These are phyloP conservation scores for Barnettozyma pratensis DNA, from an alignment of 805 yeast species.

Conservation along the genomic window DNA sequence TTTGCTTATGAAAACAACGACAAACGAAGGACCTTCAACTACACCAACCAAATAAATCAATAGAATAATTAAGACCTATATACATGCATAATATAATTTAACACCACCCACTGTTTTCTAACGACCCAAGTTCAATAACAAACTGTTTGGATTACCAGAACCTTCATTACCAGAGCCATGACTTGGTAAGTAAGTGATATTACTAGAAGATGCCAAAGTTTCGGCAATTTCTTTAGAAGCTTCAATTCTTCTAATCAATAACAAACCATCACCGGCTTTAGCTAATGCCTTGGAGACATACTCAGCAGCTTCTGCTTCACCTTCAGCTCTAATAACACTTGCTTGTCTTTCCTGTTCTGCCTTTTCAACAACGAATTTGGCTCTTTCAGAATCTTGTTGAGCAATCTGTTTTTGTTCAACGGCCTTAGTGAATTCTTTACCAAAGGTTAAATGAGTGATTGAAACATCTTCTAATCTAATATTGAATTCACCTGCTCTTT, in stretches of 20 bases:
- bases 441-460: slow-evolving; percentile 96
- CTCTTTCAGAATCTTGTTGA: slow-evolving; percentile 98
- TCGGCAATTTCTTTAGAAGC: slow-evolving; percentile 94
- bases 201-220: slow-evolving; percentile 76
- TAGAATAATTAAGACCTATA: slow-evolving; percentile 1
- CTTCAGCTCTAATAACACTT: slow-evolving; percentile 92
- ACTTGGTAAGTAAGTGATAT: slow-evolving; percentile 83
- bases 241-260: slow-evolving; percentile 90
- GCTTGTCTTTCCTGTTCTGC: slow-evolving; percentile 98
- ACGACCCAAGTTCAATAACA: slow-evolving; percentile 67
- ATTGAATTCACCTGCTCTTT: slow-evolving; percentile 82
- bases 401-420: slow-evolving; percentile 99
- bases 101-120: slow-evolving; percentile 21
- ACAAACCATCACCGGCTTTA: slow-evolving; percentile 93
- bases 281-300: slow-evolving; percentile 86
- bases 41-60: not conserved
- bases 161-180: slow-evolving; percentile 35
- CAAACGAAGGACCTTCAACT: too few relatives aligned
- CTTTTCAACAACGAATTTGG: slow-evolving; percentile 85
- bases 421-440: slow-evolving; percentile 94
- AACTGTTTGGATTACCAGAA: slow-evolving; percentile 39
- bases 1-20: too few relatives aligned
- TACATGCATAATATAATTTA: not conserved
- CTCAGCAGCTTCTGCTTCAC: slow-evolving; percentile 98
- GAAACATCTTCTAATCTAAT: slow-evolving; percentile 94